Conservation (phyloP, 345 rosid genomes). For the Eucalyptus globulus region DNA sequence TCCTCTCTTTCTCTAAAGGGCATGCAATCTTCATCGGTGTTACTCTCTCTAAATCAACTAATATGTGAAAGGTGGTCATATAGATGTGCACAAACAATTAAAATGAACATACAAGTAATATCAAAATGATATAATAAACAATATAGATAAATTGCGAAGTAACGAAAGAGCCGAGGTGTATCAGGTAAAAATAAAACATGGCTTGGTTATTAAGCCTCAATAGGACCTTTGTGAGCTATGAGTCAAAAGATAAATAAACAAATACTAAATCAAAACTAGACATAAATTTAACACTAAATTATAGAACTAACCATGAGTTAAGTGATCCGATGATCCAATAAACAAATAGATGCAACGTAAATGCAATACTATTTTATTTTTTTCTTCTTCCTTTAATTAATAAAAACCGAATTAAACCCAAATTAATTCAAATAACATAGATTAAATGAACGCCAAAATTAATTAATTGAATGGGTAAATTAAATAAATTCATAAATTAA, state of each 20-base stretch:
- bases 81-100: not conserved
- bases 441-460: not conserved
- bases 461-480: not conserved
- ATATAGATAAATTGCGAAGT: no score
- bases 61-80: not conserved
- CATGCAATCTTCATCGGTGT: not conserved
- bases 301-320: not conserved
- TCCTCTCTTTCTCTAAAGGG: not conserved
- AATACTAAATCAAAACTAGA: not conserved
- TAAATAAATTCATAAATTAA: slow-evolving; percentile 2
- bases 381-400: not conserved
- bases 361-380: not conserved
- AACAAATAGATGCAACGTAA: not conserved
- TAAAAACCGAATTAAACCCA: not conserved
- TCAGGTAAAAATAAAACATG: no score
- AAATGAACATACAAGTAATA: not conserved
- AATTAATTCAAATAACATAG: not conserved
- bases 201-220: not conserved
- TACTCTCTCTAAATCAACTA: not conserved
- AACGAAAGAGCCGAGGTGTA: no score
- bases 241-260: not conserved
- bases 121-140: no score
- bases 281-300: not conserved
- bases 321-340: not conserved
- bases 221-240: not conserved